These are phyloP conservation scores for Coniosporium apollinis DNA, from an alignment of 495 filamentous ascomycete genomes.

Conservation along the genomic window DNA sequence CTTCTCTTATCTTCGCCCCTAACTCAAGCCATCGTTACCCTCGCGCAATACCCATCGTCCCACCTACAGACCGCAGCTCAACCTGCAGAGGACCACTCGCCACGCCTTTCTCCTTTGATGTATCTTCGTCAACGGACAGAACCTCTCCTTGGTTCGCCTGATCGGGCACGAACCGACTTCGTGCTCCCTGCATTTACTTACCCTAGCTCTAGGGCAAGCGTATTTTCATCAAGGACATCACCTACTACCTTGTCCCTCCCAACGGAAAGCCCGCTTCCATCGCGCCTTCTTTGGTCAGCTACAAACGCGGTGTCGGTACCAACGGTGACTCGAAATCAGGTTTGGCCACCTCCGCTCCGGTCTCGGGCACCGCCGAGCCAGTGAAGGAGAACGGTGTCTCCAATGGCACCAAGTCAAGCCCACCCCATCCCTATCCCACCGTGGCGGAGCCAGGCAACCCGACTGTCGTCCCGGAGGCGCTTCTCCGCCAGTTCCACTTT, in stretches of 20 bases:
- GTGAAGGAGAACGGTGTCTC: constrained; percentile 11
- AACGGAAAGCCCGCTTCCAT: constrained; percentile 45
- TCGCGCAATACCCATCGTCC: no score
- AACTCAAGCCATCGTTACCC: no score
- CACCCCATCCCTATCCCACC: constrained; percentile 42
- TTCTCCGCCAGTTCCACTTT: constrained; percentile 68
- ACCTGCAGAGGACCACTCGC: no score
- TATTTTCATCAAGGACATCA: constrained; percentile 95
- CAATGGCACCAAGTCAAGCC: constrained; percentile 16
- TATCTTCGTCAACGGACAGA: no score
- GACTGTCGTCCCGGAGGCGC: constrained; percentile 55
- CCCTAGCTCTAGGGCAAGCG: constrained; percentile 46
- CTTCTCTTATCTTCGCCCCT: no score
- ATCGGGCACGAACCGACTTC: no score
- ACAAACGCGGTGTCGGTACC: constrained; percentile 47
- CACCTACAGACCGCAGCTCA: not conserved
- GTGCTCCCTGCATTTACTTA: constrained; percentile 12
- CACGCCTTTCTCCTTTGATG: no score
- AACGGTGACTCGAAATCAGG: constrained; percentile 8
- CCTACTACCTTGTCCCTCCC: constrained; percentile 72
- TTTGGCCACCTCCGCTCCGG: not conserved
- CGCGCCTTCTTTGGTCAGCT: constrained; percentile 52
- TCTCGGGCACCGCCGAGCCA: constrained; percentile 6
- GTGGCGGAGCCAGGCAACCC: constrained; percentile 50
- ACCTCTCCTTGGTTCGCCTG: not conserved